A percentile compares a stretch with the other conserved stretches of the same genome.
Evolutionary conservation across 2,329 filamentous ascomycete genomes (phyloP).

Genomic region (Ascochyta koolunga): DNA sequence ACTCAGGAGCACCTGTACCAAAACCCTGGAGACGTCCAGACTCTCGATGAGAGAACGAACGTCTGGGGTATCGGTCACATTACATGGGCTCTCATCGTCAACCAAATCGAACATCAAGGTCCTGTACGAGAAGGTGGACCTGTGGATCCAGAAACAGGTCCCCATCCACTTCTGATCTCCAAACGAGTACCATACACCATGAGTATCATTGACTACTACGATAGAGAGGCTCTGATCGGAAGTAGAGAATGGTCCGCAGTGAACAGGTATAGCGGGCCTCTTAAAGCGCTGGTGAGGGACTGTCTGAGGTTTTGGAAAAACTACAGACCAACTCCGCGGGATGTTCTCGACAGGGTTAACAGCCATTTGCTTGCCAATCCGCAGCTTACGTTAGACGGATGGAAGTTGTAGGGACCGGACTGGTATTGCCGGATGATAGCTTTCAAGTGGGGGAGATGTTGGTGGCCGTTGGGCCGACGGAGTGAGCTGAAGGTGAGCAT

Average conservation of each 20-base stretch:
- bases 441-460: not conserved
- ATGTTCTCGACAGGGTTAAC: not conserved
- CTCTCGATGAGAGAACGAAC: not conserved
- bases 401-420: not conserved
- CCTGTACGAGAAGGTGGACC: not conserved
- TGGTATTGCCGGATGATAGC: not conserved
- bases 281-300: not conserved
- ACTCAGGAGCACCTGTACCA: not conserved
- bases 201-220: not conserved
- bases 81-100: not conserved
- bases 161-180: not conserved
- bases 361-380: not conserved
- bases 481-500: no score
- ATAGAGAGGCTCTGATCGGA: not conserved
- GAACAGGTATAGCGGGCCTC: not conserved
- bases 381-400: not conserved
- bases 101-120: not conserved
- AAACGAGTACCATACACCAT: not conserved
- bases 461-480: not conserved
- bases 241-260: not conserved
- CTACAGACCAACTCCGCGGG: not conserved
- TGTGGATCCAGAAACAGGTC: not conserved
- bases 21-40: no score
- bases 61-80: slow-evolving; percentile 7
- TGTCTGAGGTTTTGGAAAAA: not conserved